Conservation (phyloP, 164 flowering plant species). For the Vitis amurensis region DNA sequence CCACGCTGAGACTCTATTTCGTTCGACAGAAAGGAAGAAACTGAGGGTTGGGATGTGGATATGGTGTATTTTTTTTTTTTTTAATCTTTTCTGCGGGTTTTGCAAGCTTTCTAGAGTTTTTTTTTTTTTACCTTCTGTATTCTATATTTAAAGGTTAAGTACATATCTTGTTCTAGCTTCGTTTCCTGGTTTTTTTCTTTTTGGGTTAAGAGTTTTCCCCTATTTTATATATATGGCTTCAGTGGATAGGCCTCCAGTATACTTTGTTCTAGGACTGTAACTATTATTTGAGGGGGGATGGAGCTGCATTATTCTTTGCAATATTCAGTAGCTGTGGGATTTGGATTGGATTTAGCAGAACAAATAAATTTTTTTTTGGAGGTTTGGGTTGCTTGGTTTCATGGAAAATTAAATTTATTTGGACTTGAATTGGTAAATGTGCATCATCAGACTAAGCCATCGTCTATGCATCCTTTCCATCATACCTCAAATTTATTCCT, state of each 20-base stretch:
- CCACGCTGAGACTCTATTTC: background rate
- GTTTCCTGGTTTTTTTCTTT: background rate
- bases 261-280: conserved; percentile 4
- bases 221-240: background rate
- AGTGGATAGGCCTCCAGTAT: conserved; percentile 12
- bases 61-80: conserved; percentile 2
- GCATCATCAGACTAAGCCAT: background rate
- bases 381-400: background rate
- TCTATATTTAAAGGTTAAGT: conserved; percentile 2
- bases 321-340: conserved; percentile 2
- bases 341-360: background rate
- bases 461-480: too few relatives aligned
- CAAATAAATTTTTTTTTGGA: background rate
- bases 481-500: too few relatives aligned
- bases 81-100: conserved; percentile 3
- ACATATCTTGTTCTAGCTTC: background rate
- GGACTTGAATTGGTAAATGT: background rate
- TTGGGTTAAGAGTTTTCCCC: background rate
- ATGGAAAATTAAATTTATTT: background rate
- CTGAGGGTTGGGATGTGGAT: conserved; percentile 11
- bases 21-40: conserved; percentile 2
- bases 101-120: conserved; percentile 22
- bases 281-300: background rate
- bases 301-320: conserved; percentile 1
- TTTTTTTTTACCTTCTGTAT: background rate